A percentile compares a stretch with the other conserved stretches of the same genome.
Evolutionary conservation across 768 basidiomycete species (phyloP).

Genomic region (Tylopilus plumbeoviolaceoides): DNA sequence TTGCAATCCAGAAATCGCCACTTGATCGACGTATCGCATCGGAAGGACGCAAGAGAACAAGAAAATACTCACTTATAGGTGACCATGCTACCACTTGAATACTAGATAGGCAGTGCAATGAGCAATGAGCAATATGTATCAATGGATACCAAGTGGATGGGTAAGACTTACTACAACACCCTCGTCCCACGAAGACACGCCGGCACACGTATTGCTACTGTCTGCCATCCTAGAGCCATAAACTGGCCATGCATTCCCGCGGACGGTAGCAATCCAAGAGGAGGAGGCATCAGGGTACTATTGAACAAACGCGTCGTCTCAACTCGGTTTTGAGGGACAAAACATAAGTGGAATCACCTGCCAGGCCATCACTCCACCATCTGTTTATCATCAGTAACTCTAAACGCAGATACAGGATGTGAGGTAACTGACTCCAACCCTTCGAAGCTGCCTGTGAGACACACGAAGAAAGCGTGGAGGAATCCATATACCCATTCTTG

Average conservation of each 20-base stretch:
- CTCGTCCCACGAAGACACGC: slow-evolving; percentile 40
- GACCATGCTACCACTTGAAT: slow-evolving; percentile 36
- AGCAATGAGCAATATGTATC: background rate
- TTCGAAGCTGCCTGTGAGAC: slow-evolving; percentile 52
- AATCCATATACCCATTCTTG: slow-evolving; percentile 52
- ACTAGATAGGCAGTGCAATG: slow-evolving; percentile 29
- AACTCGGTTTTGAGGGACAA: background rate
- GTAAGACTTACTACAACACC: slow-evolving; percentile 31
- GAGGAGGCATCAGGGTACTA: slow-evolving; percentile 38
- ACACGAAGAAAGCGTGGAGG: slow-evolving; percentile 55
- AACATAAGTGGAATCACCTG: slow-evolving; percentile 24
- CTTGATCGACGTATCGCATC: slow-evolving; percentile 20
- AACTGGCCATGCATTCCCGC: slow-evolving; percentile 34
- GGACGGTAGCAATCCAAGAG: slow-evolving; percentile 38
- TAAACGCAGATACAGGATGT: background rate
- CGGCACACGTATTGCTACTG: slow-evolving; percentile 29
- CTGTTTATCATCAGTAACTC: slow-evolving; percentile 17
- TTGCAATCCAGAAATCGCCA: slow-evolving; percentile 45
- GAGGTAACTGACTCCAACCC: slow-evolving; percentile 58
- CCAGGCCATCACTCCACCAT: slow-evolving; percentile 38
- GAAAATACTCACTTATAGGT: slow-evolving; percentile 35
- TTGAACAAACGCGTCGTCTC: background rate
- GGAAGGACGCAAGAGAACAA: background rate
- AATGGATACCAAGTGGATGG: background rate
- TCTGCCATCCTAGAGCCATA: slow-evolving; percentile 10